Conservation (phyloP, 139 green algal genomes). For the Axilococcus clingmanii region DNA sequence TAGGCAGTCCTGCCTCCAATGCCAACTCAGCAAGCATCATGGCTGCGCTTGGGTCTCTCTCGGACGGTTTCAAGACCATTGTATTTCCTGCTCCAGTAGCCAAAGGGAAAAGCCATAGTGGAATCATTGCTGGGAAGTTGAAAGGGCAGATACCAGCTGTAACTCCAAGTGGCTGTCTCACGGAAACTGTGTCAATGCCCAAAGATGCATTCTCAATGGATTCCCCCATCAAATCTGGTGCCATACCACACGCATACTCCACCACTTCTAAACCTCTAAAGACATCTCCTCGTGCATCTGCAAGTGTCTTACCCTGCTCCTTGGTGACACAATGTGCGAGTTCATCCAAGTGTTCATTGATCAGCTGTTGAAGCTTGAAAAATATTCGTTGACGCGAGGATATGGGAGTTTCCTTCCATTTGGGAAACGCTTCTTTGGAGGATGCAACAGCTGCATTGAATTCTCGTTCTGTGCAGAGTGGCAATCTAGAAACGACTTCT, state of each 20-base stretch:
- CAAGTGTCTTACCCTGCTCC: conserved; percentile 95
- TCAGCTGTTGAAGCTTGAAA: conserved; percentile 79
- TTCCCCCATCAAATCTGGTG: conserved; percentile 66
- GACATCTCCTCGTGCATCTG: conserved; percentile 84
- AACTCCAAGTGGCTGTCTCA: conserved; percentile 88
- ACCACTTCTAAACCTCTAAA: conserved; percentile 96
- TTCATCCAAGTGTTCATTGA: conserved; percentile 81
- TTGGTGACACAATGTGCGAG: conserved; percentile 71
- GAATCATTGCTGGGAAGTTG: conserved; percentile 89
- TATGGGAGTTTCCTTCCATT: conserved; percentile 72
- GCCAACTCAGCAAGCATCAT: conserved; percentile 76
- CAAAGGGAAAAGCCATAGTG: conserved; percentile 84
- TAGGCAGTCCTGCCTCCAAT: conserved; percentile 44
- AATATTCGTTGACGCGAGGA: conserved; percentile 71
- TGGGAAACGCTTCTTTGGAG: conserved; percentile 67
- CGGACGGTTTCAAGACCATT: conserved; percentile 82
- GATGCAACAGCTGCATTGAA: conserved; percentile 79
- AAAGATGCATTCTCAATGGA: conserved; percentile 75
- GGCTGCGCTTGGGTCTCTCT: conserved; percentile 72
- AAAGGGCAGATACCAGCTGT: conserved; percentile 91
- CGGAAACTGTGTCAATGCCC: conserved; percentile 90
- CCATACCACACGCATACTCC: conserved; percentile 75
- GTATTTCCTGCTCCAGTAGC: conserved; percentile 70
- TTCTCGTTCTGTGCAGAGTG: conserved; percentile 63
- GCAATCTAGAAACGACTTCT: conserved; percentile 70